Evolutionary conservation across 345 rosid genomes (phyloP).

Genomic region (Pelargonium nanum): DNA sequence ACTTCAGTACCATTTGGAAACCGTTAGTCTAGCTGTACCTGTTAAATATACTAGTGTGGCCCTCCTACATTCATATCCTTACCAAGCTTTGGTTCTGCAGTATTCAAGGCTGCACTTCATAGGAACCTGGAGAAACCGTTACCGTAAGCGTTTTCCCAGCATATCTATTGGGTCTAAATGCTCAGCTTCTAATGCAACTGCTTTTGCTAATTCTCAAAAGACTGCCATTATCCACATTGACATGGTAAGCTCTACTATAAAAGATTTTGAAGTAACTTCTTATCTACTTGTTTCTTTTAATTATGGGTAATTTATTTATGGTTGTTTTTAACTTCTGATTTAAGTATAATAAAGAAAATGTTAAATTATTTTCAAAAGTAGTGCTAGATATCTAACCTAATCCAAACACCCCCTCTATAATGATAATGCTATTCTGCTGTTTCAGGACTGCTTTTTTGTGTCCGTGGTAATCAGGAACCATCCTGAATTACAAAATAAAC

Average conservation of each 20-base stretch:
- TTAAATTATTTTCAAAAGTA: too few relatives aligned
- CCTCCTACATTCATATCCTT: slow-evolving; percentile 1
- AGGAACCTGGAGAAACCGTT: slow-evolving; percentile 95
- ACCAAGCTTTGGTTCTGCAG: slow-evolving; percentile 28
- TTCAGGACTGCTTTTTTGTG: slow-evolving; percentile 93
- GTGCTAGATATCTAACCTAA: background rate
- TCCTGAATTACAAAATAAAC: slow-evolving; percentile 62
- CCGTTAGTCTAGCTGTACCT: background rate
- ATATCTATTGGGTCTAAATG: slow-evolving; percentile 25
- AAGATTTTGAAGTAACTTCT: slow-evolving; percentile 6
- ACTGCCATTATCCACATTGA: slow-evolving; percentile 64
- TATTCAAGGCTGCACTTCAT: slow-evolving; percentile 94
- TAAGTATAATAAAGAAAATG: background rate
- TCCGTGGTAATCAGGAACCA: slow-evolving; percentile 72
- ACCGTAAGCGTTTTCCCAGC: slow-evolving; percentile 58
- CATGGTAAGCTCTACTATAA: slow-evolving; percentile 43
- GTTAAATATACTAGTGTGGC: too few relatives aligned
- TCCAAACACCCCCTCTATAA: background rate
- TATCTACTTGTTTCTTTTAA: background rate
- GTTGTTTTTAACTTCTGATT: slow-evolving; percentile 4
- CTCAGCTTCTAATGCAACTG: slow-evolving; percentile 22
- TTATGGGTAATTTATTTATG: background rate
- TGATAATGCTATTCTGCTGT: slow-evolving; percentile 16
- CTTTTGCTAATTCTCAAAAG: slow-evolving; percentile 28
- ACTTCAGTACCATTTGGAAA: background rate